A percentile compares a stretch with the other conserved stretches of the same genome.
phyloP scores from a whole-genome alignment of 176 grass and related monocot genomes.

The Juncus inflexus region DNA sequence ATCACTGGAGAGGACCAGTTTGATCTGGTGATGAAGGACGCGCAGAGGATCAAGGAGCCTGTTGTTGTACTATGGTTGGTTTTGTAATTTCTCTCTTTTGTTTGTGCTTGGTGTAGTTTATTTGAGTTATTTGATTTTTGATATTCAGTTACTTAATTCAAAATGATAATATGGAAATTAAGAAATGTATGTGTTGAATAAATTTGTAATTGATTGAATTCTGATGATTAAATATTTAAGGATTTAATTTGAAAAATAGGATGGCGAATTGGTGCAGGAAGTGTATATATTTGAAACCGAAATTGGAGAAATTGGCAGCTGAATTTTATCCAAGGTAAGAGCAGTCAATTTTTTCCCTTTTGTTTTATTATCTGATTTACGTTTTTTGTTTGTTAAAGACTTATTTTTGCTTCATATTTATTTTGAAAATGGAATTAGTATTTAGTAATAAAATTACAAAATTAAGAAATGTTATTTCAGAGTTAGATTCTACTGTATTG shows the following conservation, averaged over 20 bases:
- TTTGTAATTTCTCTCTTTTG: background rate
- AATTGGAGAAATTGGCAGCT: constrained; percentile 85
- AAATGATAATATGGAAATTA: background rate
- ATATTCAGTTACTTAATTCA: background rate
- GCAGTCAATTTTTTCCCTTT: background rate
- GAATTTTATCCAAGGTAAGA: constrained; percentile 82
- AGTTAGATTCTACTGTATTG: constrained; percentile 61
- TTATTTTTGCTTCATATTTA: background rate
- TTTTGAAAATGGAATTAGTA: background rate
- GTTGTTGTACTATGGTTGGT: constrained; percentile 68
- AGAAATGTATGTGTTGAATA: background rate
- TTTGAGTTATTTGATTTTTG: background rate
- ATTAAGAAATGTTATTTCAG: constrained; percentile 37
- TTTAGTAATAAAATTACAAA: background rate
- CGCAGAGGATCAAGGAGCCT: constrained; percentile 48
- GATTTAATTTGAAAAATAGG: constrained; percentile 40
- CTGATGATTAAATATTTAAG: background rate
- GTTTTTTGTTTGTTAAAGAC: background rate
- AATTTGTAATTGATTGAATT: background rate
- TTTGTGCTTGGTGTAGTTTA: background rate
- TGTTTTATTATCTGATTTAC: background rate
- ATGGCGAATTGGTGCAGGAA: constrained; percentile 96
- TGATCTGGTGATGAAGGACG: constrained; percentile 52
- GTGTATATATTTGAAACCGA: constrained; percentile 98
- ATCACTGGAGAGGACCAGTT: constrained; percentile 67